Evolutionary conservation across 495 filamentous ascomycete species (phyloP).

Genomic region (Margaritispora aquatica): DNA sequence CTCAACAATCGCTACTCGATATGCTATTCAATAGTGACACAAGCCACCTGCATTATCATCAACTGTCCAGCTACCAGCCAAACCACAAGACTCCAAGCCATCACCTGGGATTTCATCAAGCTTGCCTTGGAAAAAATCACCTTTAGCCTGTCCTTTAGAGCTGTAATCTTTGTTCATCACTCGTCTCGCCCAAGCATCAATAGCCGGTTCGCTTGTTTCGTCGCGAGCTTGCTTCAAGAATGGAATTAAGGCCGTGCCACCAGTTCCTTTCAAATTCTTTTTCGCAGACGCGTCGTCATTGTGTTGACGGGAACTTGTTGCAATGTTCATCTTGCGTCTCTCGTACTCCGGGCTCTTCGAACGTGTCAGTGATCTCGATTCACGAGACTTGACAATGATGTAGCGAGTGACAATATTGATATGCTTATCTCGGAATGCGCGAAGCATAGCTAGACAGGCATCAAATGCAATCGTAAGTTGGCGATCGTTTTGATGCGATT

Average conservation of each 20-base stretch:
- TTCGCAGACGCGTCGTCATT: slow-evolving; percentile 30
- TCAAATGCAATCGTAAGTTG: slow-evolving; percentile 78
- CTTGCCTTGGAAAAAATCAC: slow-evolving; percentile 60
- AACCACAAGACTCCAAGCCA: slow-evolving; percentile 63
- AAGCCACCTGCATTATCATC: slow-evolving; percentile 76
- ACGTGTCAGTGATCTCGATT: slow-evolving; percentile 42
- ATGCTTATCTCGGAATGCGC: slow-evolving; percentile 87
- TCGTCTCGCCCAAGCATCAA: slow-evolving; percentile 73
- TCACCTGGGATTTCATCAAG: slow-evolving; percentile 56
- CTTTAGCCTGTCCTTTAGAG: slow-evolving; percentile 36
- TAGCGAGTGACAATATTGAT: slow-evolving; percentile 95
- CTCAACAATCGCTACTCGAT: no score
- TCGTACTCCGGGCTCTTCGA: slow-evolving; percentile 29
- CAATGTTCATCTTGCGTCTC: slow-evolving; percentile 55
- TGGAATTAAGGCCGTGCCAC: slow-evolving; percentile 85
- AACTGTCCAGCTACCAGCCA: slow-evolving; percentile 80
- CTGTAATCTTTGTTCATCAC: slow-evolving; percentile 52
- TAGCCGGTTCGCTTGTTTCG: slow-evolving; percentile 88
- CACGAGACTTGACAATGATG: slow-evolving; percentile 70
- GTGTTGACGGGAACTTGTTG: slow-evolving; percentile 48
- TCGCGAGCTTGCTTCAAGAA: slow-evolving; percentile 94
- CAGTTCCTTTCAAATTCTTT: slow-evolving; percentile 75
- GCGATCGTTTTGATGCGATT: slow-evolving; percentile 51
- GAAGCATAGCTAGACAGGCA: slow-evolving; percentile 83
- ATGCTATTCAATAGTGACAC: slow-evolving; percentile 54